Evolutionary conservation across 1,139 yeast species (phyloP), one percentile per base, ranked within the genome.

Genomic region (Zygosaccharomyces sapae): DNA sequence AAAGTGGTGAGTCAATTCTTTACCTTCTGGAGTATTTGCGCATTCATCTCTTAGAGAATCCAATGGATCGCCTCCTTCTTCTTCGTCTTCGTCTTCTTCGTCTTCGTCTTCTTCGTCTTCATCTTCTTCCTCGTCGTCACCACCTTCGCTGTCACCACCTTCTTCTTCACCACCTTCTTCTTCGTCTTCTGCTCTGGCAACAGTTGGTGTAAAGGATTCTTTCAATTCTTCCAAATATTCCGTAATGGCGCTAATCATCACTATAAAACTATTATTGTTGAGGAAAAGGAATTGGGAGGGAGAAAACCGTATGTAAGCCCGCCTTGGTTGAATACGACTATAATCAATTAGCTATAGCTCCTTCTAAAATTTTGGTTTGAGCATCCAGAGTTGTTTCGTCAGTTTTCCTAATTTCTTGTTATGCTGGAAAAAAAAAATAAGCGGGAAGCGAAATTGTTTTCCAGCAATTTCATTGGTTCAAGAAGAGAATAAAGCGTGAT

Each of bases 1-100:
- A 74, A 85, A 89, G 72, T 90, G 97, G 72, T 90, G 97, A 67
- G 79, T 77, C 69, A 76, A 79, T 56, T 82, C 81, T 61, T 82
- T 77, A 71, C 96, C 87, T 52, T 80, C 81, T 50, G 79, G 76
- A 45, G 82, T 75, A 54, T 80, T 73, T 55, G 80, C 74, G 72
- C 94, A 83, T 68, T 82, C 86, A 49, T 75, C 84, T 65, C 77
- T 79, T 63, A 85, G 69, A 45, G 76, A 73, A 51, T 81, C 92
- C 54, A 81, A 69, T 67, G 83, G 94, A 68, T 85, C 95, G 46
- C 63, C 77, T 35, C 64, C 71, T 67, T 81, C 92, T 46, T 83
- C 94, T 55, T 85, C 94, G 24, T 85, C 92, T 1, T 84, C 92
- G 0, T 83, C 89, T 0, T 83, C 90, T 0, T 81, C 87, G 0